Evolutionary conservation across 768 basidiomycete genomes (phyloP).

Genomic region (Termitomyces heimii): DNA sequence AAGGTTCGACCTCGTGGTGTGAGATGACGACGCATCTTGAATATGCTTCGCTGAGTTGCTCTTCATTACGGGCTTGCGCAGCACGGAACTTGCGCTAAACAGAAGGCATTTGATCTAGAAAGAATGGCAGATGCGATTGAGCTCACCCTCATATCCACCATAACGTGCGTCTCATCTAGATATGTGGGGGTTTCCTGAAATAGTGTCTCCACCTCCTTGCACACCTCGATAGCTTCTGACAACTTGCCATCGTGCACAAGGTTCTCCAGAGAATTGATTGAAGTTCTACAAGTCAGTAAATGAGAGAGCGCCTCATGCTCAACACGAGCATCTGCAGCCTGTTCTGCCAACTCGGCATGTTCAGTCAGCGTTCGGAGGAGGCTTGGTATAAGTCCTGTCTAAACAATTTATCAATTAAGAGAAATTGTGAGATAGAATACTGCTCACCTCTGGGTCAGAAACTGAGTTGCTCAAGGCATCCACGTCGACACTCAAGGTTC

Average conservation of each 20-base stretch:
- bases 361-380: slow-evolving; percentile 47
- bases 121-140: neutral
- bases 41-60: slow-evolving; percentile 68
- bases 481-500: slow-evolving; percentile 45
- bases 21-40: slow-evolving; percentile 49
- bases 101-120: neutral
- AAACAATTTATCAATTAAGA: slow-evolving; percentile 8
- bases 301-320: slow-evolving; percentile 47
- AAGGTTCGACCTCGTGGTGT: slow-evolving; percentile 26
- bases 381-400: slow-evolving; percentile 67
- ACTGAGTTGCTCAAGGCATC: slow-evolving; percentile 44
- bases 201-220: slow-evolving; percentile 33
- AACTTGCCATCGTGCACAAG: slow-evolving; percentile 55
- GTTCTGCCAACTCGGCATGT: slow-evolving; percentile 62
- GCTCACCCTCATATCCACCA: slow-evolving; percentile 54
- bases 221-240: slow-evolving; percentile 52
- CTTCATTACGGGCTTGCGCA: slow-evolving; percentile 54
- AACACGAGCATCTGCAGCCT: slow-evolving; percentile 49
- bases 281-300: slow-evolving; percentile 45
- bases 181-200: slow-evolving; percentile 45
- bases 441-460: slow-evolving; percentile 53
- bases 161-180: slow-evolving; percentile 45
- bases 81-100: slow-evolving; percentile 50
- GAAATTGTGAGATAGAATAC: neutral
- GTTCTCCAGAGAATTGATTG: slow-evolving; percentile 35